These are phyloP conservation scores for Aspergillus amoenus DNA, from an alignment of 2,329 filamentous ascomycete genomes.

Conservation along the genomic window DNA sequence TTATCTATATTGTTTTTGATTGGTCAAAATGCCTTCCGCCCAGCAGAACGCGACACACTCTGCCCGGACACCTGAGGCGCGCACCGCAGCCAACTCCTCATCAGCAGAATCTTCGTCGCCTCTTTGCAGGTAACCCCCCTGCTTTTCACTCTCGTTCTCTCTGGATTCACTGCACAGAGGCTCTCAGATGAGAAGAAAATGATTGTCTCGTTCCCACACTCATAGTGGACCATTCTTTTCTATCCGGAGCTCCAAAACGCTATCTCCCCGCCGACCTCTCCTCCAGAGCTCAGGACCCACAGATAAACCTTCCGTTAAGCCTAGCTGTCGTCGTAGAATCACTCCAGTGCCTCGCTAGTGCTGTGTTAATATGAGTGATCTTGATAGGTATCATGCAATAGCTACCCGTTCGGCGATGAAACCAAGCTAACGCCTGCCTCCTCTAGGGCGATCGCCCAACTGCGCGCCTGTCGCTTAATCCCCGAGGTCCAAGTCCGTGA, in stretches of 20 bases:
- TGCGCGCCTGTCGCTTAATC: conserved; percentile 93
- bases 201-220: conserved; percentile 17
- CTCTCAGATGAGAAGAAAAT: conserved; percentile 18
- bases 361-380: conserved; percentile 72
- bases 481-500: conserved; percentile 94
- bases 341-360: conserved; percentile 2
- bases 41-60: conserved; percentile 3
- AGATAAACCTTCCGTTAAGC: conserved; percentile 8
- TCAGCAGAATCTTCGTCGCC: conserved; percentile 6
- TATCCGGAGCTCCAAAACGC: conserved; percentile 10
- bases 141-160: conserved; percentile 6
- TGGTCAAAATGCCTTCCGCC: conserved; percentile 18
- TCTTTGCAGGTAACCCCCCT: conserved; percentile 6
- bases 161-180: not conserved
- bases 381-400: conserved; percentile 69
- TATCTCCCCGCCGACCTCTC: conserved; percentile 9
- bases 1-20: conserved; percentile 34
- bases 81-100: conserved; percentile 4
- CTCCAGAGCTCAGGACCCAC: conserved; percentile 17
- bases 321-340: conserved; percentile 1
- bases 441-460: conserved; percentile 82
- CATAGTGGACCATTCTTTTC: conserved; percentile 19
- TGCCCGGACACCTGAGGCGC: conserved; percentile 8
- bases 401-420: too few relatives aligned
- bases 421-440: conserved; percentile 10